Evolutionary conservation across 164 flowering plant species (phyloP), one percentile per base, ranked within the genome.

Genomic region (Piper longum): DNA sequence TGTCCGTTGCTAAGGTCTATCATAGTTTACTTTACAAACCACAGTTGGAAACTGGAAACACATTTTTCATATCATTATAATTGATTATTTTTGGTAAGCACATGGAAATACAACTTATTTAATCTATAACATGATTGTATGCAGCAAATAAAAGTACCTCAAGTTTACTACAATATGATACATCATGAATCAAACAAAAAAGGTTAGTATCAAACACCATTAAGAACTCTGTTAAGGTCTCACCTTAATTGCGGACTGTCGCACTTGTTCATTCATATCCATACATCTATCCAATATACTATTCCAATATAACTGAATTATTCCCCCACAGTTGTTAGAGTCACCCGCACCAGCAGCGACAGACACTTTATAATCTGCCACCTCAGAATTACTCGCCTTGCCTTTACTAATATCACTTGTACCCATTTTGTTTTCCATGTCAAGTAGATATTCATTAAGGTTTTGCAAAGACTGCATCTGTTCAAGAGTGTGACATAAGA

Each of bases 271-370:
- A 79, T 83, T 81, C 52, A 70, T 62, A 71, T 90, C 97, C 77
- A 93, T 67, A 71, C 95, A 80, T 79, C 92, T 85, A 8, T 71
- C 91, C 70, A 93, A 73, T 60, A 93, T 82, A 62, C 64, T 70
- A 63, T 82, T 79, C 99, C 99, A 93, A 67, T 88, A 90, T 68
- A 93, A 70, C 67, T 90, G 99, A 63, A 93, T 71, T 67, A 90
- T 90, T 64, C 97, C 96, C 16, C 99, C 99, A 77, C 97, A 93
- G 4, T 90, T 85, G 74, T 93, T 93, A 45, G 96, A 85, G 74
- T 93, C 99, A 68, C 97, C 97, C 16, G 99, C 97, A 67, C 99
- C 97, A 5, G 97, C 96, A 80, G 97, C 97, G 72, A 88, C 95
- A 61, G 99, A 95, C 39, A 90, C 96, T 72, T 67, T 71, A 1